Base-by-base conservation (phyloP, 2,329 filamentous ascomycete species). In the Aspergillus flavus region DNA sequence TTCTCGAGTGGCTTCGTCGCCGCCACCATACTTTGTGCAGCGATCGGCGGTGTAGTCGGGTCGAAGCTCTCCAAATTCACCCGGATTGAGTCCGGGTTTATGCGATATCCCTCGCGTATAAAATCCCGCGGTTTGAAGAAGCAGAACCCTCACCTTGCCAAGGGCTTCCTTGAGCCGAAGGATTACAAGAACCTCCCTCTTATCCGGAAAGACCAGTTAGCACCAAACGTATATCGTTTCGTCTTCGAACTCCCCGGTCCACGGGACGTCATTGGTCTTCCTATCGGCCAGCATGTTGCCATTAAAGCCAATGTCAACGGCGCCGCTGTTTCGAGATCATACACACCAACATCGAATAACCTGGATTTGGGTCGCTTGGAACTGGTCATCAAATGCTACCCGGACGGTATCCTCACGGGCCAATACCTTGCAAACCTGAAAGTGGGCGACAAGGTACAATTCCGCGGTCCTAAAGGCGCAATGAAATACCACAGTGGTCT, bases 261-360 rank as follows among this genome's bases (percentile, higher is more conserved):
- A 0, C 68, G 70, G 5, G 78, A 80, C 2, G 75, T 85, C 0
- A 79, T 87, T 2, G 85, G 85, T 5, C 77, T 87, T 9, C 86
- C 85, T 0, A 84, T 82, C 7, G 85, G 85, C 10, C 85, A 87
- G 68, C 85, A 87, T 66, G 79, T 87, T 4, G 78, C 84, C 50
- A 83, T 87, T 62, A 80, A 81, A 61, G 82, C 83, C 1, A 75
- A 72, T 2, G 70, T 86, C 7, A 75, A 83, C 46, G 82, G 81
- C 7, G 74, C 84, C 62, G 67, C 73, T 1, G 80, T 87, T 16
- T 73, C 77, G 2, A 77, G 85, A 4, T 86, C 84, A 0, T 87
- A 87, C 69, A 87, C 85, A 0, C 85, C 77, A 0, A 77, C 73
- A 3, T 77, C 77, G 1, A 76, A 74, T 57, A 73, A 77, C 59